phyloP scores from a whole-genome alignment of 2,329 filamentous ascomycete species.

The Colletotrichum sp. region DNA sequence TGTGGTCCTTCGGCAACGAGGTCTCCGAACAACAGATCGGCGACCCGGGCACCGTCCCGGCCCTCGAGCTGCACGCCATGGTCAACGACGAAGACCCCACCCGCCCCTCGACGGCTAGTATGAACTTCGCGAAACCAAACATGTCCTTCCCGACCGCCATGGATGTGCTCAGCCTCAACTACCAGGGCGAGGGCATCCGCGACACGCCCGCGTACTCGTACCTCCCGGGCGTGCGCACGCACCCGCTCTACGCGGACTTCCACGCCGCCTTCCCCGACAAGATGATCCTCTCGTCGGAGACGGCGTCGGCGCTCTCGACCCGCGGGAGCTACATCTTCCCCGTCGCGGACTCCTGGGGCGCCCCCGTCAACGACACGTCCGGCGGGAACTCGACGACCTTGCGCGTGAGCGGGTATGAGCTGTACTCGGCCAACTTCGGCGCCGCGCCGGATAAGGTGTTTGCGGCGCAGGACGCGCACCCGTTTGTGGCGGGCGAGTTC shows the following conservation, averaged over 20 bases:
- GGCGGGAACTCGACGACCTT: slow-evolving; percentile 40
- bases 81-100: slow-evolving; percentile 52
- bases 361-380: slow-evolving; percentile 38
- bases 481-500: slow-evolving; percentile 58
- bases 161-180: slow-evolving; percentile 59
- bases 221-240: slow-evolving; percentile 31
- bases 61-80: slow-evolving; percentile 43
- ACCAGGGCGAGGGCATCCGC: slow-evolving; percentile 56
- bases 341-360: slow-evolving; percentile 42
- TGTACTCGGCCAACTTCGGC: slow-evolving; percentile 52
- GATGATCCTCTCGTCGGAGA: slow-evolving; percentile 48
- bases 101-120: slow-evolving; percentile 45
- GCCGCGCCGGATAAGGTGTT: slow-evolving; percentile 60
- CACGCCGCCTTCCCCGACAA: slow-evolving; percentile 50
- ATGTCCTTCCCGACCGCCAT: slow-evolving; percentile 42
- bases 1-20: slow-evolving; percentile 62
- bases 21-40: slow-evolving; percentile 49
- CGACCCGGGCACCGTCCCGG: slow-evolving; percentile 33
- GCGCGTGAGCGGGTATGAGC: slow-evolving; percentile 55
- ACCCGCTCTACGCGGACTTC: slow-evolving; percentile 44
- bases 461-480: slow-evolving; percentile 47
- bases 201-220: slow-evolving; percentile 32
- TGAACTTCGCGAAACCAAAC: slow-evolving; percentile 49
- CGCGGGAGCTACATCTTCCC: slow-evolving; percentile 60
- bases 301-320: slow-evolving; percentile 50